Evolutionary conservation across 1,284 basidiomycete genomes (phyloP).

Genomic region (Melampsora americana): DNA sequence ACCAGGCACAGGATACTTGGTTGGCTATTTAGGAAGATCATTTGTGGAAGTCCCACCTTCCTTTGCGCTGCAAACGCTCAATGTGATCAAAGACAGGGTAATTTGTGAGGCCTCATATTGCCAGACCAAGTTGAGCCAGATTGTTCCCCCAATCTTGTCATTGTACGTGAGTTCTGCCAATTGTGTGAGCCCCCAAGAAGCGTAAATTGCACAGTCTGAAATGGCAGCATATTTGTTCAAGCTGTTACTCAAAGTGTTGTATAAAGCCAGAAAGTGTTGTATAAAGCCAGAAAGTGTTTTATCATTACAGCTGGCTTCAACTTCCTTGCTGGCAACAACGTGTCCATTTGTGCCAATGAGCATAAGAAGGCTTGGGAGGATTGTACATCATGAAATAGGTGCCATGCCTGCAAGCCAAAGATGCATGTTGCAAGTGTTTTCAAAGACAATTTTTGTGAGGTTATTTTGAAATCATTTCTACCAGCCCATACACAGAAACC

Average conservation of each 20-base stretch:
- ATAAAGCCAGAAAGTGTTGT: neutral
- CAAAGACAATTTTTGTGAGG: neutral
- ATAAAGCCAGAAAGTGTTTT: too few relatives aligned
- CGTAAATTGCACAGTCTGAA: neutral
- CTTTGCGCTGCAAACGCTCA: too few relatives aligned
- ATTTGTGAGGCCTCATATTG: too few relatives aligned
- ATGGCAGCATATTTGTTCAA: neutral
- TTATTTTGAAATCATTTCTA: neutral
- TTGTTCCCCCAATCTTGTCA: too few relatives aligned
- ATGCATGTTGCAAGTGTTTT: neutral
- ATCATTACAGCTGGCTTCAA: neutral
- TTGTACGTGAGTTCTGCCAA: neutral
- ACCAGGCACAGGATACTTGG: too few relatives aligned
- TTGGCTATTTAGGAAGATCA: too few relatives aligned
- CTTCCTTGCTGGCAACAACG: neutral
- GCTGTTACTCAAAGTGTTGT: neutral
- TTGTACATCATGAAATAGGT: neutral
- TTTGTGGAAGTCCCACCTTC: too few relatives aligned
- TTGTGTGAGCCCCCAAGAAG: slow-evolving; percentile 7
- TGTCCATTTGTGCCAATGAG: neutral
- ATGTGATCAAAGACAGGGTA: too few relatives aligned
- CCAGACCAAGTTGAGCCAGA: too few relatives aligned
- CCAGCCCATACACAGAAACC: slow-evolving; percentile 16
- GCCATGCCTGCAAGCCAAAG: neutral
- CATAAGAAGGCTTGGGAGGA: neutral